phyloP scores from a whole-genome alignment of 345 rosid genomes.

The Eucalyptus melliodora region DNA sequence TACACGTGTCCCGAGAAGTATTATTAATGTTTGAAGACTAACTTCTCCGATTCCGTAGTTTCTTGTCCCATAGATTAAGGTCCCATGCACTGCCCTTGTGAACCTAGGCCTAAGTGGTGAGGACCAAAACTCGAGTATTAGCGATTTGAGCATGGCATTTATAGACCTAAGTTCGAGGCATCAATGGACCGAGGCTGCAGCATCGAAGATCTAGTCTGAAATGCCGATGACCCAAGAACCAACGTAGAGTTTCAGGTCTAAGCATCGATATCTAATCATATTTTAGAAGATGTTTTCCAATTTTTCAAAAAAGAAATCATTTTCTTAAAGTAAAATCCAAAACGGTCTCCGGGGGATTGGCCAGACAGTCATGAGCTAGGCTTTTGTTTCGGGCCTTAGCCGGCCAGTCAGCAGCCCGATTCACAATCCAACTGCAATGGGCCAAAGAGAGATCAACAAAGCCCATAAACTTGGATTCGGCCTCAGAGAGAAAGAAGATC shows the following conservation, averaged over 20 bases:
- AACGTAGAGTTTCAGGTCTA: accelerated
- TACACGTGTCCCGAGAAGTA: not conserved
- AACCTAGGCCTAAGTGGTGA: not conserved
- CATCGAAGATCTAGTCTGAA: accelerated
- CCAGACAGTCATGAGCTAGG: not conserved
- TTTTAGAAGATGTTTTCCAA: too few species aligned
- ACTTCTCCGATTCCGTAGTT: not conserved
- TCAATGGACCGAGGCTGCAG: accelerated
- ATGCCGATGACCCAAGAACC: accelerated
- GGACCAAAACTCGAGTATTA: accelerated
- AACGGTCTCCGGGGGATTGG: not conserved
- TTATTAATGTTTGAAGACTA: not conserved
- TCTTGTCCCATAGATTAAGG: not conserved
- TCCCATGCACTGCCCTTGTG: not conserved
- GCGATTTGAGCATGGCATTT: not conserved
- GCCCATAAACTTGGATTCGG: not conserved
- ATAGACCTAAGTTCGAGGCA: not conserved
- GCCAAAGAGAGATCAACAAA: not conserved
- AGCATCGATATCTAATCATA: accelerated
- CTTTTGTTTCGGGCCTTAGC: not conserved
- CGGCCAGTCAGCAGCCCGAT: not conserved
- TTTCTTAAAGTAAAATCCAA: not conserved
- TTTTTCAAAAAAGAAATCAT: not conserved
- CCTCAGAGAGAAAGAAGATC: not conserved
- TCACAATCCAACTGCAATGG: not conserved